Conservation (phyloP, 306 rosid species). For the Morella rubra region DNA sequence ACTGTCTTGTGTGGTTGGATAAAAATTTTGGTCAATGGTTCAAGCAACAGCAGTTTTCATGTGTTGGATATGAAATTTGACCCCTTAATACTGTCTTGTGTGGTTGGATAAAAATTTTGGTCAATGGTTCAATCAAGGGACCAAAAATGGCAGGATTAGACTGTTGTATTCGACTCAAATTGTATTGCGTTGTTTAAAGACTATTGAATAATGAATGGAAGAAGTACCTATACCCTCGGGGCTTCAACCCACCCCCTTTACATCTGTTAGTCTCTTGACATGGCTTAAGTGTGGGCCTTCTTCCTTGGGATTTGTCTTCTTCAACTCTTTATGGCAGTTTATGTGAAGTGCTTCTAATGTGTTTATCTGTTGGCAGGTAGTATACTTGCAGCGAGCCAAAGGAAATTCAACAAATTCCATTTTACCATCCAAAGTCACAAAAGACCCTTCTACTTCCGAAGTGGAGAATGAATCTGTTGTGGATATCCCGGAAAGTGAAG, state of each 20-base stretch:
- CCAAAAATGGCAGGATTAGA: neutral
- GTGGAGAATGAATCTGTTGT: slow-evolving; percentile 54
- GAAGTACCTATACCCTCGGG: neutral
- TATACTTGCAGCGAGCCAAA: slow-evolving; percentile 73
- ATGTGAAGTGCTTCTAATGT: slow-evolving; percentile 23
- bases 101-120: neutral
- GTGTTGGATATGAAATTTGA: neutral
- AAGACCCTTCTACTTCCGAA: slow-evolving; percentile 56
- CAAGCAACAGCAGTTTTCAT: neutral
- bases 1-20: neutral
- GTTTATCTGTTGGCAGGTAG: slow-evolving; percentile 61
- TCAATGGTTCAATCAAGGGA: neutral
- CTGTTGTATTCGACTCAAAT: neutral
- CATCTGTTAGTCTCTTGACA: slow-evolving; percentile 20
- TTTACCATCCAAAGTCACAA: slow-evolving; percentile 44
- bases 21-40: neutral
- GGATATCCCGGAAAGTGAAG: slow-evolving; percentile 58
- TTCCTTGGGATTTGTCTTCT: slow-evolving; percentile 16
- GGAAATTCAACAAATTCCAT: slow-evolving; percentile 49
- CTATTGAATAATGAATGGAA: neutral
- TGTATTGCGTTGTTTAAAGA: slow-evolving; percentile 1
- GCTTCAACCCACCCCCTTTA: neutral
- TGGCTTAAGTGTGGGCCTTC: slow-evolving; percentile 14
- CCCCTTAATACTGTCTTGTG: neutral
- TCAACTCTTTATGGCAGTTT: slow-evolving; percentile 10